Evolutionary conservation across 495 filamentous ascomycete species (phyloP), one percentile per base, ranked within the genome.

Genomic region (Aspergillus ostianus): DNA sequence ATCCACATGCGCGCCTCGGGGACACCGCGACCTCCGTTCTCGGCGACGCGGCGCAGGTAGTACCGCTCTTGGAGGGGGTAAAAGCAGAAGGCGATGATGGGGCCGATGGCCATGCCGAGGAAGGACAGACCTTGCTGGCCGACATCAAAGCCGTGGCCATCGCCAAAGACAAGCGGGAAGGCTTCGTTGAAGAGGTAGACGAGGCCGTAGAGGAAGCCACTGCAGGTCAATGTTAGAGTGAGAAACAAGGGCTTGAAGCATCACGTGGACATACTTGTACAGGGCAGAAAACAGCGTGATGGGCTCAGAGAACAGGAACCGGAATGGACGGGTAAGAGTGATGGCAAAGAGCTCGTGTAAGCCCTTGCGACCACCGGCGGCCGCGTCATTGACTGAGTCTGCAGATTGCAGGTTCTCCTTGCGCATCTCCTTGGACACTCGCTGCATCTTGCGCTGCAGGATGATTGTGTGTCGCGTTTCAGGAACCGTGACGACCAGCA

Each of bases 1-100:
- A 90, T 84, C 56, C 89, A 89, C 51, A 96, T 81, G 0, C 84
- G 76, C 48, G 74, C 73, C 62, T 85, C 83, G 3, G 84, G 82
- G 6, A 79, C 68, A 18, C 79, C 71, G 10, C 73, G 73, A 10
- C 77, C 73, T 29, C 76, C 72, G 55, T 73, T 67, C 23, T 74
- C 70, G n/a, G 62, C 67, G 4, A 81, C 70, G 48, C 75, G 73
- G 6, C 72, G 73, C 13, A 74, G 73, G 59, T 82, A 82, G 48
- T 73, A 77, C 6, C 74, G 72, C 61, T 82, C 79, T 56, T 81
- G 79, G 49, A 76, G 70, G 0, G 78, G 64, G 64, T 75, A 76
- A 20, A 72, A 67, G 58, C 71, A 55, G 45, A 75, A 74, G 4
- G 76, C 80, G 27, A 77, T 53, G 30, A 74, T 56, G 41, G 77